phyloP scores from a whole-genome alignment of 2,329 filamentous ascomycete species.

The Dothiorella sarmentorum region DNA sequence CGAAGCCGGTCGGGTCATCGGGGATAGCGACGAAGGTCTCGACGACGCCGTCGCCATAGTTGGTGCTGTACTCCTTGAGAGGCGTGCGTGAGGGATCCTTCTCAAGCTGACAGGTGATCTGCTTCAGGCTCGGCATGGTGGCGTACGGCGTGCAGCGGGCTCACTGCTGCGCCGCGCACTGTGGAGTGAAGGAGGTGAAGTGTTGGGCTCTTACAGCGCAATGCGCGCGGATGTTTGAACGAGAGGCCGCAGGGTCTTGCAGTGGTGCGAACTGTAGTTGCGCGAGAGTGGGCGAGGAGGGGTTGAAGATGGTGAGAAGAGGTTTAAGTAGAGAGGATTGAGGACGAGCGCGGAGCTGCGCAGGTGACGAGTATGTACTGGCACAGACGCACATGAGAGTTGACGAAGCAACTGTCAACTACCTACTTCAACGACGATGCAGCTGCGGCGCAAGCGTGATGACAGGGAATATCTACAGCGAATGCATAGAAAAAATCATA shows the following conservation, averaged over 20 bases:
- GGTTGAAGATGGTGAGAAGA: neutral
- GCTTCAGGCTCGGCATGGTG: conserved; percentile 53
- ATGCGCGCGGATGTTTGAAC: too few relatives aligned
- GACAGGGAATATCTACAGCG: neutral
- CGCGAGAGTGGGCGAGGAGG: neutral
- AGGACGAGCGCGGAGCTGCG: too few relatives aligned
- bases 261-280: neutral
- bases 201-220: too few relatives aligned
- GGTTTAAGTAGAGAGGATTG: neutral
- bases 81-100: conserved; percentile 41
- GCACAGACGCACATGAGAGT: neutral
- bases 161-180: neutral
- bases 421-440: neutral
- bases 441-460: neutral
- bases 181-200: neutral
- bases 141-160: neutral
- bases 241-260: too few relatives aligned
- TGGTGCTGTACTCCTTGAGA: conserved; percentile 49
- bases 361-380: neutral
- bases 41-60: conserved; percentile 51
- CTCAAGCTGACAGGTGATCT: conserved; percentile 52
- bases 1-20: conserved; percentile 43
- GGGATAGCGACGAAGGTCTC: conserved; percentile 53
- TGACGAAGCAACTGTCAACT: neutral
- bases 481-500: too few relatives aligned